Percentiles rank a stretch among this genome's conserved stretches.
phyloP scores from a whole-genome alignment of 2,329 filamentous ascomycete species.

The Neofusicoccum laricinum region DNA sequence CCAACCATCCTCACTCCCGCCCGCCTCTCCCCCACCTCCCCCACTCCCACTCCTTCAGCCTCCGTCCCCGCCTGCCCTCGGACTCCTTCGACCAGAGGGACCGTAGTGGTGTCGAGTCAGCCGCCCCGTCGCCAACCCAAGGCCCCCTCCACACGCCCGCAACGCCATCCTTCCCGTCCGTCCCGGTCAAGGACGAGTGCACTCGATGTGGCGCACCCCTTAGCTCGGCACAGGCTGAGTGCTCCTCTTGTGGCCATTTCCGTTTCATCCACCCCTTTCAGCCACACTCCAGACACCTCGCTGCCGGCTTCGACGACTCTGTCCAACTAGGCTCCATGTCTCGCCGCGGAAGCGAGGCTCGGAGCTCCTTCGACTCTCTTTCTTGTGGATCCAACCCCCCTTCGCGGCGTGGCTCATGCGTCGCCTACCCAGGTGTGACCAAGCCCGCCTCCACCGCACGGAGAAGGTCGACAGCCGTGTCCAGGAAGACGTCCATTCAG shows the following conservation, averaged over 20 bases:
- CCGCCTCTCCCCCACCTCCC: background rate
- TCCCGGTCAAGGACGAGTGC: conserved; percentile 12
- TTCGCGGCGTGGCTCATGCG: conserved; percentile 9
- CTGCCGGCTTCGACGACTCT: background rate
- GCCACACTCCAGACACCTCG: conserved; percentile 1
- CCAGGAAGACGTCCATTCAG: background rate
- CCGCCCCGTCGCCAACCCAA: background rate
- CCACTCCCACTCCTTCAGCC: background rate
- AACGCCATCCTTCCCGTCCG: background rate
- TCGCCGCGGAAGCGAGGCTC: conserved; percentile 7
- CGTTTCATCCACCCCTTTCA: conserved; percentile 14
- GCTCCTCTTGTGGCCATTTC: background rate
- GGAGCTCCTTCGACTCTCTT: conserved; percentile 4
- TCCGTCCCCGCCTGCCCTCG: background rate
- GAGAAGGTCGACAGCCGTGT: background rate
- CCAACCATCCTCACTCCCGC: background rate
- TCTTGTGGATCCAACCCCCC: conserved; percentile 8
- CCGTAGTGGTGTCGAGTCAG: background rate
- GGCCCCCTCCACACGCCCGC: background rate
- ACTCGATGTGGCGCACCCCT: conserved; percentile 8
- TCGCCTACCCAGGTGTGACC: background rate
- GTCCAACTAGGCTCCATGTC: conserved; percentile 4
- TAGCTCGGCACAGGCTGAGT: conserved; percentile 11
- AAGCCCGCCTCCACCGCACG: background rate
- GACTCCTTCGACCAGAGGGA: conserved; percentile 10